Percentiles rank a stretch among this genome's conserved stretches.
Evolutionary conservation across 257 asterid genomes (phyloP).

Genomic region (Salvia rosmarinus): DNA sequence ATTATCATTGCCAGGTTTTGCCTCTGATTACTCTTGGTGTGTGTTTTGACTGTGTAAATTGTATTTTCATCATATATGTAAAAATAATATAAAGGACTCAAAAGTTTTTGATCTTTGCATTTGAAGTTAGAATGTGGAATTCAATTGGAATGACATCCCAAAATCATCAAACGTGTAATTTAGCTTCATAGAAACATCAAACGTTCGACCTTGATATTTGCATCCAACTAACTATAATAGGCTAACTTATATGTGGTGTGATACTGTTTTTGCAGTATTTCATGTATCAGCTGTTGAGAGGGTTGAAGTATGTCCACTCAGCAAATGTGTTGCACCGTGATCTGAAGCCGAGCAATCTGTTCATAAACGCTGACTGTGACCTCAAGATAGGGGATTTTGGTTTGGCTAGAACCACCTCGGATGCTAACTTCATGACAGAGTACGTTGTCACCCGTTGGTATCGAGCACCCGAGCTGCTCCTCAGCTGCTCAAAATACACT

Average conservation of each 20-base stretch:
- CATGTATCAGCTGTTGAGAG: slow-evolving; percentile 34
- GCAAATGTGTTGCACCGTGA: slow-evolving; percentile 35
- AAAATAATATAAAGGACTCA: too few relatives aligned
- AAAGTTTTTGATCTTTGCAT: background rate
- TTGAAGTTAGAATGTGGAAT: background rate
- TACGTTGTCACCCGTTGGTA: slow-evolving; percentile 36
- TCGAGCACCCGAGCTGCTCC: slow-evolving; percentile 33
- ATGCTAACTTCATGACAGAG: slow-evolving; percentile 30
- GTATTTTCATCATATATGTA: too few relatives aligned
- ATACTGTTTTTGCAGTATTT: slow-evolving; percentile 18
- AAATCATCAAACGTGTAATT: background rate
- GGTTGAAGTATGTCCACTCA: slow-evolving; percentile 32
- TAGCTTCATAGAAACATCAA: too few relatives aligned
- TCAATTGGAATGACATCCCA: background rate
- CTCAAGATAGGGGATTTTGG: slow-evolving; percentile 35
- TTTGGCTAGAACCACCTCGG: slow-evolving; percentile 23
- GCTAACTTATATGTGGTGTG: too few relatives aligned
- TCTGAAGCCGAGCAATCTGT: slow-evolving; percentile 34
- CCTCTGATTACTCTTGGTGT: slow-evolving; percentile 6
- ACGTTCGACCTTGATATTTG: background rate
- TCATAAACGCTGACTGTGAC: slow-evolving; percentile 29
- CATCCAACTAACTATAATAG: background rate
- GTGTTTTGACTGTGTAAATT: too few relatives aligned
- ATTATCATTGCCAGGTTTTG: slow-evolving; percentile 31
- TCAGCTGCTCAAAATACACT: slow-evolving; percentile 33